These are phyloP conservation scores for Bassia scoparia DNA, from an alignment of 148 eudicot species.

Conservation along the genomic window DNA sequence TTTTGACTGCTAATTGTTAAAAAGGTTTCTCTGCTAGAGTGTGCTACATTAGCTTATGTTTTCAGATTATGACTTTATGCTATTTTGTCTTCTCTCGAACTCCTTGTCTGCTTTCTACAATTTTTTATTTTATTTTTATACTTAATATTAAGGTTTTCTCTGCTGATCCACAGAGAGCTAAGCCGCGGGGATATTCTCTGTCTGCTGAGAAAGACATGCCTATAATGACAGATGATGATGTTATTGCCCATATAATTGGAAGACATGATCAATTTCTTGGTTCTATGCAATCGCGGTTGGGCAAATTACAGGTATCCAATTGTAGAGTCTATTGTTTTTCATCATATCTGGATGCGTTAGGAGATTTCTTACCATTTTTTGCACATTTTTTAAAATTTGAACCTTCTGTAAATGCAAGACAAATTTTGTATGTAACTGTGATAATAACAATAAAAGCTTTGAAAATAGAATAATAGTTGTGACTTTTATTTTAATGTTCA, in stretches of 20 bases:
- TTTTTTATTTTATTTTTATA: conserved; percentile 1
- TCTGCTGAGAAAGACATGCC: conserved; percentile 46
- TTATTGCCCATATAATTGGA: conserved; percentile 58
- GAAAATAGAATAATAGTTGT: background rate
- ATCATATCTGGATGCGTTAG: background rate
- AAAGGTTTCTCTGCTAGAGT: background rate
- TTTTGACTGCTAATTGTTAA: background rate
- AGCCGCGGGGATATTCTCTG: conserved; percentile 37
- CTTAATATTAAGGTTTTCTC: conserved; percentile 11
- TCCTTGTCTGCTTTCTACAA: background rate
- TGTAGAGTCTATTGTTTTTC: background rate
- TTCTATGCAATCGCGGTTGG: conserved; percentile 74
- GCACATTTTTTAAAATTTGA: background rate
- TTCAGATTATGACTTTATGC: background rate
- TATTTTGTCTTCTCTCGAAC: conserved; percentile 12
- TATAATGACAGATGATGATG: conserved; percentile 56
- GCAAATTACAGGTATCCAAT: conserved; percentile 68
- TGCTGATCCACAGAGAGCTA: conserved; percentile 31
- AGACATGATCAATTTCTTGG: conserved; percentile 74
- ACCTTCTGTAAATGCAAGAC: background rate
- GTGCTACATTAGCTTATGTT: background rate
- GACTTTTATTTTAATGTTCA: too few relatives aligned
- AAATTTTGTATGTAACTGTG: background rate
- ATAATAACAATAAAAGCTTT: background rate
- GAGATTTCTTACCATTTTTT: background rate